These are phyloP conservation scores for Naegleria fowleri DNA, from an alignment of 208 protist genomes.

Conservation along the genomic window DNA sequence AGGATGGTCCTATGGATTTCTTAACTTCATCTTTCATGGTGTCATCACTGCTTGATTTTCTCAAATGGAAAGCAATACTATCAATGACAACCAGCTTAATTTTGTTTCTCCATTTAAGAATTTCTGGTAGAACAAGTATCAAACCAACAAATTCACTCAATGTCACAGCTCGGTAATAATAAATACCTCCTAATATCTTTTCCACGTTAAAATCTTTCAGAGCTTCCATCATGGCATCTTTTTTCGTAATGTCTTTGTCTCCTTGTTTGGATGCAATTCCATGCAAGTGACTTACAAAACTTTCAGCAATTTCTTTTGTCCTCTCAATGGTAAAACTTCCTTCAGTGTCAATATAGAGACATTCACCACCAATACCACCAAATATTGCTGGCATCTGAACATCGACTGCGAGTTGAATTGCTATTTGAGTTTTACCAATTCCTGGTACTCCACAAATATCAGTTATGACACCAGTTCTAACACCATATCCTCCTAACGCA, in stretches of 20 bases:
- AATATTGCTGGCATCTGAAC: conserved; percentile 58
- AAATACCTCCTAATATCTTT: conserved; percentile 55
- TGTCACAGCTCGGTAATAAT: conserved; percentile 61
- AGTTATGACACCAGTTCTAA: conserved; percentile 57
- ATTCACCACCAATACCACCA: conserved; percentile 59
- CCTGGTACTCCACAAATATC: conserved; percentile 76
- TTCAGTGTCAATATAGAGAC: conserved; percentile 81
- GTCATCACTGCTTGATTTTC: conserved; percentile 29
- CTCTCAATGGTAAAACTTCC: conserved; percentile 70
- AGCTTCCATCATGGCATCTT: background rate
- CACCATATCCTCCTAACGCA: conserved; percentile 58
- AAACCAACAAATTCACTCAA: conserved; percentile 55
- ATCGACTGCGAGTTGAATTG: conserved; percentile 73
- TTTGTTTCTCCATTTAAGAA: conserved; percentile 32
- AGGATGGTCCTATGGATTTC: conserved; percentile 52
- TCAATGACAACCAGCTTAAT: conserved; percentile 70
- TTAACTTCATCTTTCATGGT: conserved; percentile 51
- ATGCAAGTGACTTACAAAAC: conserved; percentile 52
- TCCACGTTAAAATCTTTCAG: conserved; percentile 49
- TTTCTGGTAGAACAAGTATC: conserved; percentile 49
- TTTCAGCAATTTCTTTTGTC: conserved; percentile 59
- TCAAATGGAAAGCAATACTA: conserved; percentile 72
- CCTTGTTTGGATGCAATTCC: conserved; percentile 30
- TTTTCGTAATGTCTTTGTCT: background rate
- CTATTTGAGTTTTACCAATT: conserved; percentile 79